Evolutionary conservation across 129 eudicot species (phyloP).

Genomic region (Solidago caesia): DNA sequence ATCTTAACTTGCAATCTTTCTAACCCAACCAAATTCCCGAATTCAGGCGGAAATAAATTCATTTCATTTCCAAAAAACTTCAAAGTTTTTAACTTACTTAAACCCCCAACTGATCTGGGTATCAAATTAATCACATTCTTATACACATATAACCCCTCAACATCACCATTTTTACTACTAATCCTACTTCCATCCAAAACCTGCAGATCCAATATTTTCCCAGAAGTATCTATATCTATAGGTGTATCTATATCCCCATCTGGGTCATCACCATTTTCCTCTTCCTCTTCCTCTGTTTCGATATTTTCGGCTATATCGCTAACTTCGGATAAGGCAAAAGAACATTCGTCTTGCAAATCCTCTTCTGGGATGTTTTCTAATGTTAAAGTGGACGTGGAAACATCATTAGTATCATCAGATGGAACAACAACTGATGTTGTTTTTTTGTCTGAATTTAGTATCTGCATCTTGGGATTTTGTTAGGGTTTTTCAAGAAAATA

Average conservation of each 20-base stretch:
- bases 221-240: slow-evolving; percentile 56
- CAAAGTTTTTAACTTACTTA: slow-evolving; percentile 57
- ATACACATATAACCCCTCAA: slow-evolving; percentile 58
- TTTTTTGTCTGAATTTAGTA: slow-evolving; percentile 21
- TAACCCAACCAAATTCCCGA: slow-evolving; percentile 54
- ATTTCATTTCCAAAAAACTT: slow-evolving; percentile 79
- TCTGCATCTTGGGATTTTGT: slow-evolving; percentile 36
- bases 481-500: slow-evolving; percentile 32
- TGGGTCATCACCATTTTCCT: background rate
- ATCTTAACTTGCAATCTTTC: slow-evolving; percentile 75
- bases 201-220: slow-evolving; percentile 58
- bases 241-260: background rate
- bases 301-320: slow-evolving; percentile 5
- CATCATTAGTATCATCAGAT: slow-evolving; percentile 4
- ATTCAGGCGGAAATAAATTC: slow-evolving; percentile 70
- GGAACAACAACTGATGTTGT: slow-evolving; percentile 11
- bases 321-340: background rate
- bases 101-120: slow-evolving; percentile 56
- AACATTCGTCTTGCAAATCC: no score
- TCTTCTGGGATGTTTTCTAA: no score
- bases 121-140: slow-evolving; percentile 78
- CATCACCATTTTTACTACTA: slow-evolving; percentile 18
- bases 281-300: slow-evolving; percentile 13
- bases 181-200: slow-evolving; percentile 26
- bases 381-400: background rate